phyloP scores from a whole-genome alignment of 139 green algal species.

The Tetradesmus lagerheimii region DNA sequence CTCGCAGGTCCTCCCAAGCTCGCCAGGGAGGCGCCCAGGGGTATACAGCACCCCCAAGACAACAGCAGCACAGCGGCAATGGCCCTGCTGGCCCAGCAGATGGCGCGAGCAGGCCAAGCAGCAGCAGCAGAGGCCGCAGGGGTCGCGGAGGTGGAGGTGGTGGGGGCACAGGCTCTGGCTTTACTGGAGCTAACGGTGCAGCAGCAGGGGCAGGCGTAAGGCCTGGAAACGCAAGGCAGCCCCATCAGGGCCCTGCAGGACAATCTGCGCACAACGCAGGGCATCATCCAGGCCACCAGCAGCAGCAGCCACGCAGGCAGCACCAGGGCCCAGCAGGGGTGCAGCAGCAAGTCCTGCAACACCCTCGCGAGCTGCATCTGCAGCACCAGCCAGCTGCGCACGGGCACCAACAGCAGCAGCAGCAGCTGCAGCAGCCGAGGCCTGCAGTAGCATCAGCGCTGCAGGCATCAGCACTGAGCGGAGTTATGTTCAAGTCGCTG shows the following conservation, averaged over 20 bases:
- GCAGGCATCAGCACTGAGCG: slow-evolving; percentile 16
- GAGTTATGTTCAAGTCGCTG: slow-evolving; percentile 19
- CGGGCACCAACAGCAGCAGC: neutral
- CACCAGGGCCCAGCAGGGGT: neutral
- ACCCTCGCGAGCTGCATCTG: neutral
- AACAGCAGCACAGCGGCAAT: neutral
- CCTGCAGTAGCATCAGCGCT: neutral
- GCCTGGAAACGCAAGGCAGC: neutral
- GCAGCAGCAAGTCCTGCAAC: slow-evolving; percentile 1
- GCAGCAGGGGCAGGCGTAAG: neutral
- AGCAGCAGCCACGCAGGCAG: neutral
- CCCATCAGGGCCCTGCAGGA: neutral
- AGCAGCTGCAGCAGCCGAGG: neutral
- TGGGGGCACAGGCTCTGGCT: neutral
- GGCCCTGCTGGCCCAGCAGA: neutral
- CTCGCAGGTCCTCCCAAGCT: slow-evolving; percentile 15
- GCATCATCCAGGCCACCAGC: neutral
- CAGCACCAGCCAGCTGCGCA: neutral
- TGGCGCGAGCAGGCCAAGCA: neutral
- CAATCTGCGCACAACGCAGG: neutral
- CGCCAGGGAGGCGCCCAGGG: neutral
- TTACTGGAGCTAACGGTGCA: neutral
- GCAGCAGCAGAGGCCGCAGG: neutral
- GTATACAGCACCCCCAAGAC: neutral
- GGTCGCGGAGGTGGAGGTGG: neutral